Base-by-base conservation (phyloP, 2,329 filamentous ascomycete species). In the Pyrenochaeta sp. region DNA sequence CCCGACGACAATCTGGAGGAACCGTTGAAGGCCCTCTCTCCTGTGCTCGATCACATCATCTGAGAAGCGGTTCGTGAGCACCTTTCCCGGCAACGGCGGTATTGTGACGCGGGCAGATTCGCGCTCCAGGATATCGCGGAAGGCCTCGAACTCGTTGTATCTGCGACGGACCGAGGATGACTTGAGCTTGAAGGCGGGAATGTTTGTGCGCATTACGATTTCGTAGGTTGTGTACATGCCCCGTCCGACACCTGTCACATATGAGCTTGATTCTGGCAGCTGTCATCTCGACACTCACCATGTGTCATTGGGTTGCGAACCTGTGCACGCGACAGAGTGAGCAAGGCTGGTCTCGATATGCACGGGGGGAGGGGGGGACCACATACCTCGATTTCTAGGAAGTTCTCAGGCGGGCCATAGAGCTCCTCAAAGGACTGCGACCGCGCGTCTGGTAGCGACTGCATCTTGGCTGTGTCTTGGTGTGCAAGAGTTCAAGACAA, bases 181-280 rank as follows among this genome's bases (percentile, higher is more conserved):
- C 55, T 92, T 90, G 62, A 96, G 85, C 79, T 97, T 97, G 83
- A 99, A 99, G 62, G 94, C 92, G 45, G 94, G 94, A 69, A 99
- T 99, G 77, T 99, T 99, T 75, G 94, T 99, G 64, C 89, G 87
- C 79, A 94, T 96, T 63, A 96, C 83, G 68, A 99, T 96, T 75
- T 97, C 92, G 80, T 97, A 99, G 75, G 95, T 94, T 41, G 94
- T 99, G 80, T 97, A 97, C 91, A 96, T 96, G 77, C 85, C 84
- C 60, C 94, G 89, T 55, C 92, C 93, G 67, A 94, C 91, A 71
- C 95, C 94, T 74, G 96, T 90, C 75, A 91, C 87, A 22, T 21
- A 19, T 59, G 23, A 60, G 31, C 20, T 9, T 11, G 1, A 6
- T 19, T 9, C 7, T 42, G 17, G 23, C 1, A 13, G 7, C 7